Conservation (phyloP, 352 stramenopile genomes). For the Globisporangium rhizosaccharum region DNA sequence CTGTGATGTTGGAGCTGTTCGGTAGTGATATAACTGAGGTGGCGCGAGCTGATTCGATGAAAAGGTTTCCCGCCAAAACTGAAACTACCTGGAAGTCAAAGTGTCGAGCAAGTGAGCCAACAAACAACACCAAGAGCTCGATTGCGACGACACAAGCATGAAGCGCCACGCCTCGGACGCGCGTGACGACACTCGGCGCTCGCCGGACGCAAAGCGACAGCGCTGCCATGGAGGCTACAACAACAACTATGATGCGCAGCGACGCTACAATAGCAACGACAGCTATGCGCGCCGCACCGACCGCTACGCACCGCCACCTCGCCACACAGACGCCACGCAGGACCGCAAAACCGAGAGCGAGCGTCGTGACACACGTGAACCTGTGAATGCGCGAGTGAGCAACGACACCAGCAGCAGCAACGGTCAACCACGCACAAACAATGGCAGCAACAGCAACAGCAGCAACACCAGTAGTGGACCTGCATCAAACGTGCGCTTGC, state of each 20-base stretch:
- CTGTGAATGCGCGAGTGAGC: too few species aligned
- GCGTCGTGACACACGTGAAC: too few species aligned
- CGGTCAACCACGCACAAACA: background rate
- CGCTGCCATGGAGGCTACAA: background rate
- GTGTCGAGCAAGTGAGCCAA: too few species aligned
- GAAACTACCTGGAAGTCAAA: too few species aligned
- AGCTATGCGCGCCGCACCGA: slow-evolving; percentile 1
- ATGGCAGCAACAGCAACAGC: background rate
- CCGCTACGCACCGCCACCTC: background rate
- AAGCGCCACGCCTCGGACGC: background rate
- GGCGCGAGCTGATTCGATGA: too few species aligned
- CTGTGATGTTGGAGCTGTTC: too few species aligned
- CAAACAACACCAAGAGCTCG: background rate
- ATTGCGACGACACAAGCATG: background rate
- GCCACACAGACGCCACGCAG: too few species aligned
- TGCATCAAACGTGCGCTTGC: slow-evolving; percentile 26
- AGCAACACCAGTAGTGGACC: background rate
- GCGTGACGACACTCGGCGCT: background rate
- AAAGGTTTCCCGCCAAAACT: too few species aligned
- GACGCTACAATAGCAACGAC: background rate
- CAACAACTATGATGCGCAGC: background rate
- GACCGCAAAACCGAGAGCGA: too few species aligned
- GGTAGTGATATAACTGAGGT: too few species aligned
- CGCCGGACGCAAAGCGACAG: slow-evolving; percentile 5
- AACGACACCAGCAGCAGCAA: too few species aligned